Percentiles rank a stretch among this genome's conserved stretches.
Conservation (phyloP, 2,329 filamentous ascomycete genomes). For the Ciborinia camelliae region DNA sequence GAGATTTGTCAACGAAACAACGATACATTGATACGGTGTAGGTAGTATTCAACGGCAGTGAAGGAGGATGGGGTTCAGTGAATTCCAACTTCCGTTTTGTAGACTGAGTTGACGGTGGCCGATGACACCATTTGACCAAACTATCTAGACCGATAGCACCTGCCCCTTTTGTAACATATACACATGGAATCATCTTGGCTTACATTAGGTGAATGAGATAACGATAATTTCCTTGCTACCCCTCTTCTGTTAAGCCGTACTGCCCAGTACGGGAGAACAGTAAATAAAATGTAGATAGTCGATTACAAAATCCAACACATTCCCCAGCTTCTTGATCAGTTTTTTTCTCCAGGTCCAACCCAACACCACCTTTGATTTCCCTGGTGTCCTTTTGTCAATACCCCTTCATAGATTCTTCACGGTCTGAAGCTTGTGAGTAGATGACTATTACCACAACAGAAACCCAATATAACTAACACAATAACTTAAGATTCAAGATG, state of each 20-base stretch:
- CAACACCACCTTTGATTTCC: neutral
- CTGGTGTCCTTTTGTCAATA: too few relatives aligned
- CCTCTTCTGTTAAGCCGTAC: neutral
- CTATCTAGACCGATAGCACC: constrained; percentile 1
- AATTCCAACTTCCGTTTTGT: neutral
- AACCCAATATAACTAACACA: neutral
- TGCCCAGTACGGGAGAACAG: too few relatives aligned
- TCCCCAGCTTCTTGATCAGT: neutral
- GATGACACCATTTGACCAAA: constrained; percentile 8
- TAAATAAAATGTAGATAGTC: neutral
- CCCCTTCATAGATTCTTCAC: neutral
- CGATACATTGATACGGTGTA: neutral
- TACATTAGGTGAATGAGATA: constrained; percentile 13
- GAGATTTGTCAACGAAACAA: neutral
- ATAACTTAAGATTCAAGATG: constrained; percentile 9
- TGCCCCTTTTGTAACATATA: constrained; percentile 12
- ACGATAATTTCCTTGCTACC: neutral
- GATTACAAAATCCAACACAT: neutral
- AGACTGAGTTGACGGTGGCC: neutral
- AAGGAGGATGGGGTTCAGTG: neutral
- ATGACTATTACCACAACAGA: neutral
- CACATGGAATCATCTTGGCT: neutral
- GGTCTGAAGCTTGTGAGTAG: constrained; percentile 5
- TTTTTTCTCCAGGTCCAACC: neutral
- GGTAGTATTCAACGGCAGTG: neutral